A percentile compares a stretch with the other conserved stretches of the same genome.
Conservation (phyloP, 495 filamentous ascomycete genomes). For the Penicillium subrubescens region DNA sequence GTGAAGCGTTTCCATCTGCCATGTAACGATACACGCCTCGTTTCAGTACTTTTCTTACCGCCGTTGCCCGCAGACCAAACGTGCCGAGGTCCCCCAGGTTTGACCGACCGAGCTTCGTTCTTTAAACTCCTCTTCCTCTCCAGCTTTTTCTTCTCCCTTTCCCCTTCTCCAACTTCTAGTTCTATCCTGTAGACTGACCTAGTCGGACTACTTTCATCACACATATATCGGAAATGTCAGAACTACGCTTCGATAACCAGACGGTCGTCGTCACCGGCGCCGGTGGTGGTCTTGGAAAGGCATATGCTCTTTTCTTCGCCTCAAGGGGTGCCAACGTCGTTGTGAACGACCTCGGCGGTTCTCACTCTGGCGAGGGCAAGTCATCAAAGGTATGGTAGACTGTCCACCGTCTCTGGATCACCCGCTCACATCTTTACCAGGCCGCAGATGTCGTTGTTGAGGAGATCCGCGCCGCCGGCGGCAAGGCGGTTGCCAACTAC, state of each 20-base stretch:
- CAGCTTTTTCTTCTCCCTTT: constrained; percentile 22
- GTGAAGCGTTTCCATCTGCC: constrained; percentile 41
- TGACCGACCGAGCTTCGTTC: constrained; percentile 40
- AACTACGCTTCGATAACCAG: constrained; percentile 92
- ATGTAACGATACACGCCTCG: constrained; percentile 30
- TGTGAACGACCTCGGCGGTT: constrained; percentile 94
- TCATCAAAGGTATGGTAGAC: constrained; percentile 68
- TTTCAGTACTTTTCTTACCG: constrained; percentile 13
- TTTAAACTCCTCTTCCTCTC: constrained; percentile 36
- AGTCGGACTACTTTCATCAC: constrained; percentile 18
- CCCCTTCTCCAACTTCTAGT: constrained; percentile 23
- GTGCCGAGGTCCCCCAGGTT: constrained; percentile 47
- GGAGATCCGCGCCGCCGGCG: constrained; percentile 88
- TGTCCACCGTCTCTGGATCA: neutral
- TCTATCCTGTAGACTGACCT: constrained; percentile 18
- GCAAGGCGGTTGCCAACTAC: constrained; percentile 98
- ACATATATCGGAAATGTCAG: constrained; percentile 62
- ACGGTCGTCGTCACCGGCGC: constrained; percentile 97
- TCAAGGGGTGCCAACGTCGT: constrained; percentile 93
- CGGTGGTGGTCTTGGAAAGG: constrained; percentile 91
- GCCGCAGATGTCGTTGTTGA: constrained; percentile 95
- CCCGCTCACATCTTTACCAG: constrained; percentile 45
- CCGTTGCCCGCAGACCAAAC: constrained; percentile 21
- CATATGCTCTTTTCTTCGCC: constrained; percentile 90
- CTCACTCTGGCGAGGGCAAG: constrained; percentile 91